These are phyloP conservation scores for Penicillium bialowiezense DNA, from an alignment of 495 filamentous ascomycete species.

Conservation along the genomic window DNA sequence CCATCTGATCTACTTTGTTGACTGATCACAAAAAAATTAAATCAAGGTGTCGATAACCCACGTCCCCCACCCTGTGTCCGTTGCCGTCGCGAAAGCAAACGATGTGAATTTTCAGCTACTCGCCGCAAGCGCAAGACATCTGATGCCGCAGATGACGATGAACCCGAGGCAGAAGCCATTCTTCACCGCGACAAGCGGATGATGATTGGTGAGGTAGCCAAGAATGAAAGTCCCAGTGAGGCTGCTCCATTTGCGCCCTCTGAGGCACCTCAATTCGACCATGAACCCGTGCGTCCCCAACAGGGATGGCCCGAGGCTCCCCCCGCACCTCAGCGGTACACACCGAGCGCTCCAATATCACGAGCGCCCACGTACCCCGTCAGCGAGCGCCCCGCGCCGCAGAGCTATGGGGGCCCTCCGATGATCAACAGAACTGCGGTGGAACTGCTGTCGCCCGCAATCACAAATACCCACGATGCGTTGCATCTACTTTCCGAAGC, in stretches of 20 bases:
- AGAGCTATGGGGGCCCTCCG: slow-evolving; percentile 38
- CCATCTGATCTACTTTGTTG: neutral
- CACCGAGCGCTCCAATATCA: slow-evolving; percentile 23
- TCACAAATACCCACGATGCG: slow-evolving; percentile 58
- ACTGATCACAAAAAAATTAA: slow-evolving; percentile 12
- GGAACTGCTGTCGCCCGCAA: slow-evolving; percentile 54
- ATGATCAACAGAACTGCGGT: slow-evolving; percentile 55
- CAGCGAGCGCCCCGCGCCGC: slow-evolving; percentile 22
- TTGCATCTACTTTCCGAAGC: slow-evolving; percentile 59
- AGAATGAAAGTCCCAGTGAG: slow-evolving; percentile 28
- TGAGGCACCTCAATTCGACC: slow-evolving; percentile 27
- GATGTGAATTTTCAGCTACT: slow-evolving; percentile 97
- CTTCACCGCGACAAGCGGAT: slow-evolving; percentile 52
- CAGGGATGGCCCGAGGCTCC: slow-evolving; percentile 35
- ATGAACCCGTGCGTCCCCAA: slow-evolving; percentile 20
- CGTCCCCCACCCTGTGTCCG: slow-evolving; percentile 91
- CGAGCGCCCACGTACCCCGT: slow-evolving; percentile 28
- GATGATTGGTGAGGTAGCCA: slow-evolving; percentile 42
- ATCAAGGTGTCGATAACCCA: slow-evolving; percentile 75
- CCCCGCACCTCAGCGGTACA: slow-evolving; percentile 22
- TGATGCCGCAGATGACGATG: slow-evolving; percentile 59
- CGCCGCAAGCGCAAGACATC: slow-evolving; percentile 80
- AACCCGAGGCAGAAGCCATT: slow-evolving; percentile 33
- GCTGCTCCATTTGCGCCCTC: slow-evolving; percentile 26
- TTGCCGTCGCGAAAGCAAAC: slow-evolving; percentile 88